Conservation (phyloP, 2,329 filamentous ascomycete species). For the Cladophialophora chaetospira region DNA sequence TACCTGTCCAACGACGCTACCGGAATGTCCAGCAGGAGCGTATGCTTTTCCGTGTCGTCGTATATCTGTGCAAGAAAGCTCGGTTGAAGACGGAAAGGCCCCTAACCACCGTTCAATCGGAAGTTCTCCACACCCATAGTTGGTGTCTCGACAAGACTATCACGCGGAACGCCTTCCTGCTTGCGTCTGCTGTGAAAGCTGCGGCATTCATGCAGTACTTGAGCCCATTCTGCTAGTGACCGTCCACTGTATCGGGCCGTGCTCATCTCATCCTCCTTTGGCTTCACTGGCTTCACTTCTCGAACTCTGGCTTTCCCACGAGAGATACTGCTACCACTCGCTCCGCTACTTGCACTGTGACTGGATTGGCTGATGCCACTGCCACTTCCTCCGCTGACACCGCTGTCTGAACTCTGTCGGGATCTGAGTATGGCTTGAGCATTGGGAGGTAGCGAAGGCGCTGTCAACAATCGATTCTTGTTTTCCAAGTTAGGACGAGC, state of each 20-base stretch:
- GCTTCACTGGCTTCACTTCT: conserved; percentile 30
- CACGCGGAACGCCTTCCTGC: conserved; percentile 61
- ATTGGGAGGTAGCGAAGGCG: conserved; percentile 59
- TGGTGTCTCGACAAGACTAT: conserved; percentile 62
- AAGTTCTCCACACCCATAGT: conserved; percentile 64
- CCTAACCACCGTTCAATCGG: conserved; percentile 40
- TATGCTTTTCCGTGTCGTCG: neutral
- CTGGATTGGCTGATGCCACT: conserved; percentile 3
- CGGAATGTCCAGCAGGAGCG: neutral
- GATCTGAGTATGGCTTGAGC: conserved; percentile 54
- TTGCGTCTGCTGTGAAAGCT: conserved; percentile 64
- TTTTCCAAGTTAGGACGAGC: conserved; percentile 50
- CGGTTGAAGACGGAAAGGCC: neutral
- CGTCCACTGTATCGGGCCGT: conserved; percentile 62
- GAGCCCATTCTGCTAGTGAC: conserved; percentile 65
- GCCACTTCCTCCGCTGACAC: conserved; percentile 2
- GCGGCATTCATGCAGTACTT: conserved; percentile 63
- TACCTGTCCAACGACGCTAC: neutral
- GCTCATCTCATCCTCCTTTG: conserved; percentile 38
- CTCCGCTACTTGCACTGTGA: conserved; percentile 3
- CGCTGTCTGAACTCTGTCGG: conserved; percentile 18
- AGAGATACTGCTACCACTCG: conserved; percentile 16
- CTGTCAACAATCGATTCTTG: conserved; percentile 56
- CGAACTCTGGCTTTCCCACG: conserved; percentile 26
- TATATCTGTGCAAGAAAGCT: neutral